Evolutionary conservation across 169 alveolate species (phyloP).

Genomic region (Cyclospora cayetanensis): DNA sequence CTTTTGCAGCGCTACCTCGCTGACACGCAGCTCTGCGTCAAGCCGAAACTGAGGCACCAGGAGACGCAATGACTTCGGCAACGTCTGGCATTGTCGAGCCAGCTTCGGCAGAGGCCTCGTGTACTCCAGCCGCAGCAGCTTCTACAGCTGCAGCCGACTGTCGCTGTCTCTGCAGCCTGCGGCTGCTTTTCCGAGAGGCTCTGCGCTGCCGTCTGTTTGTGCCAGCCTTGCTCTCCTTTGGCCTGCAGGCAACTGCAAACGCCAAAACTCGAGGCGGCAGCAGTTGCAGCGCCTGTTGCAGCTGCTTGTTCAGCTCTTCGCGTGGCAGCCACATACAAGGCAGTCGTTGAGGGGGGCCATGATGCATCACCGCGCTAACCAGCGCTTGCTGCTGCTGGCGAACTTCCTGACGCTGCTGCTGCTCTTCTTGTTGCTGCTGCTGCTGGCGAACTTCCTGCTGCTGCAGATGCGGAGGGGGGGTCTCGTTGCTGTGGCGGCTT

Average conservation of each 20-base stretch:
- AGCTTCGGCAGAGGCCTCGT: too few species aligned
- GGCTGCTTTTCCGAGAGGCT: background rate
- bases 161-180: background rate
- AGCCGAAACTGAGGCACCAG: too few species aligned
- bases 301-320: conserved; percentile 24
- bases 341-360: conserved; percentile 7
- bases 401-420: conserved; percentile 7
- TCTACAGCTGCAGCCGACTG: background rate
- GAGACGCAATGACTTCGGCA: too few species aligned
- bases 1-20: too few species aligned
- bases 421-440: conserved; percentile 1
- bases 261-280: conserved; percentile 23
- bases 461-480: background rate
- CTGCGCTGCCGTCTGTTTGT: conserved; percentile 2
- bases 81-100: too few species aligned
- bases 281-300: conserved; percentile 13
- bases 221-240: conserved; percentile 2
- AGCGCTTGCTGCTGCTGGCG: background rate
- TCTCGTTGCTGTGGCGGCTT: too few species aligned
- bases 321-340: conserved; percentile 35
- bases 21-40: too few species aligned
- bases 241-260: conserved; percentile 3
- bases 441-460: background rate
- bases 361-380: background rate
- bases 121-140: conserved; percentile 20